phyloP scores from a whole-genome alignment of 805 yeast genomes.

The Lipomyces starkeyi region DNA sequence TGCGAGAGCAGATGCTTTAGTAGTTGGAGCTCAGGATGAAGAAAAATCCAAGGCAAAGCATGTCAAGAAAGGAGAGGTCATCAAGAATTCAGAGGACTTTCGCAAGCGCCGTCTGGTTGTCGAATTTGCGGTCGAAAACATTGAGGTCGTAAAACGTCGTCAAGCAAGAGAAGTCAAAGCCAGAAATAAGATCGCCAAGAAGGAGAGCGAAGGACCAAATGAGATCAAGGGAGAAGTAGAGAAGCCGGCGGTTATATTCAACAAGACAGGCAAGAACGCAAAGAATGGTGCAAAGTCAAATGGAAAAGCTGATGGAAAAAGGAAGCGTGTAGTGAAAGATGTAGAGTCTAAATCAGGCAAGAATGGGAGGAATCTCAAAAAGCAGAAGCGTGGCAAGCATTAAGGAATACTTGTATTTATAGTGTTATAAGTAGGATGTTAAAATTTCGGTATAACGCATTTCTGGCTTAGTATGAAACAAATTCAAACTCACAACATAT shows the following conservation, averaged over 20 bases:
- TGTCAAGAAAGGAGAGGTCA: conserved; percentile 1
- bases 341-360: conserved; percentile 13
- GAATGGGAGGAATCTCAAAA: background rate
- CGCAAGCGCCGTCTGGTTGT: conserved; percentile 80
- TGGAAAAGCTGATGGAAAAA: conserved; percentile 7
- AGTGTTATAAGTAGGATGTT: background rate
- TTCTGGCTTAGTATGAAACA: too few relatives aligned
- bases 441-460: background rate
- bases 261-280: conserved; percentile 6
- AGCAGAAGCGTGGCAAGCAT: background rate
- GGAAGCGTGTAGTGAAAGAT: conserved; percentile 17
- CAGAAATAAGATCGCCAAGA: conserved; percentile 3
- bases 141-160: conserved; percentile 90
- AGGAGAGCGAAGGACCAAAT: conserved; percentile 1
- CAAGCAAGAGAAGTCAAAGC: conserved; percentile 54
- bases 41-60: conserved; percentile 33
- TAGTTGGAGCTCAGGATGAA: conserved; percentile 39
- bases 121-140: conserved; percentile 95
- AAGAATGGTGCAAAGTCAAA: conserved; percentile 5
- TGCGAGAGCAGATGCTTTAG: conserved; percentile 42
- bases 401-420: background rate
- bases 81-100: conserved; percentile 43
- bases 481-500: background rate
- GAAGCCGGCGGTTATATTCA: background rate
- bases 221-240: conserved; percentile 8